These are phyloP conservation scores for Solanum chaucha DNA, from an alignment of 257 asterid genomes.

Conservation along the genomic window DNA sequence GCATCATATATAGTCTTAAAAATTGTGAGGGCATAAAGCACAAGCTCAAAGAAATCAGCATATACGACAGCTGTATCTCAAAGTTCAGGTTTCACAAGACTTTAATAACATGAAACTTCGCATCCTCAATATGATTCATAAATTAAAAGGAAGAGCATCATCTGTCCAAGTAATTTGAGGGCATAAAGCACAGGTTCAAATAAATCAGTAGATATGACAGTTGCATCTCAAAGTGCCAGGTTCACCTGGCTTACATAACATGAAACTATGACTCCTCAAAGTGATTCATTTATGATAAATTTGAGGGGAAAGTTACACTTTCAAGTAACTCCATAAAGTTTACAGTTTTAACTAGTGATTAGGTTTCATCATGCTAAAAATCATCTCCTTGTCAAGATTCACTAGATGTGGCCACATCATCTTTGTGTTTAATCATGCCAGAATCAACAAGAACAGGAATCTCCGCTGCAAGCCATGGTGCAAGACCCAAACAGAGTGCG, in stretches of 20 bases:
- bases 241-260: not conserved
- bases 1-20: not conserved
- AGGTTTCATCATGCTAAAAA: not conserved
- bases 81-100: not conserved
- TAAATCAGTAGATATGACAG: not conserved
- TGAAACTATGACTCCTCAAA: not conserved
- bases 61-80: not conserved
- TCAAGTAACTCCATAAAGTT: not conserved
- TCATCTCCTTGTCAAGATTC: conserved; percentile 26
- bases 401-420: conserved; percentile 49
- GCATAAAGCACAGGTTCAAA: not conserved
- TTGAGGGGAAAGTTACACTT: not conserved
- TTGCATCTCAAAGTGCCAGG: not conserved
- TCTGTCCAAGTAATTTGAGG: not conserved
- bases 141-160: not conserved
- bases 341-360: not conserved
- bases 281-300: not conserved
- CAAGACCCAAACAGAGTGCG: conserved; percentile 89
- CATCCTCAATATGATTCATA: not conserved
- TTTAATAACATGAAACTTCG: not conserved
- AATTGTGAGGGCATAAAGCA: not conserved
- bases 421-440: conserved; percentile 93
- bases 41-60: not conserved
- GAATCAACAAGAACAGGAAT: conserved; percentile 88
- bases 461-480: conserved; percentile 97